These are phyloP conservation scores for Rhizopus arrhizus DNA, from an alignment of 371 early-diverging fungal species.

Conservation along the genomic window DNA sequence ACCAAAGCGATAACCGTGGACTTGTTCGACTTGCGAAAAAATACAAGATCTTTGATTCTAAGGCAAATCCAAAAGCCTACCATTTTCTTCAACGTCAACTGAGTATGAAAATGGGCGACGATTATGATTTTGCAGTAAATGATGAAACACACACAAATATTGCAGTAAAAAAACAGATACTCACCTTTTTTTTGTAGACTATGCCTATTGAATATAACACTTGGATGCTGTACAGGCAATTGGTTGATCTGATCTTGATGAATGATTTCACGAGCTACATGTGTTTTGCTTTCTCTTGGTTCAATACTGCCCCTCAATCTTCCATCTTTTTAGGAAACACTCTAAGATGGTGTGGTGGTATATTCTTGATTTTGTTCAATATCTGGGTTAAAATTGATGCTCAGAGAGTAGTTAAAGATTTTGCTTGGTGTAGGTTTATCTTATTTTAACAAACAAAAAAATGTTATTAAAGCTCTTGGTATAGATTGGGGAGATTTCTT, in stretches of 20 bases:
- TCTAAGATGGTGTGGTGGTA: constrained; percentile 76
- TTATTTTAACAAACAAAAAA: not conserved
- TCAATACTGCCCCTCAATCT: constrained; percentile 57
- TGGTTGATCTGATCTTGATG: constrained; percentile 91
- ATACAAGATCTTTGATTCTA: constrained; percentile 64
- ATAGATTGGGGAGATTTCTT: constrained; percentile 98
- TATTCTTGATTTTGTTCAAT: constrained; percentile 83
- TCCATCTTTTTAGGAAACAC: constrained; percentile 59
- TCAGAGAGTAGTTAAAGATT: constrained; percentile 95
- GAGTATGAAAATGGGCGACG: constrained; percentile 82
- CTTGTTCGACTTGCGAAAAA: constrained; percentile 70
- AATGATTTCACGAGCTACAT: constrained; percentile 90
- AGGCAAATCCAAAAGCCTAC: constrained; percentile 54
- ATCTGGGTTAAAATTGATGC: constrained; percentile 96
- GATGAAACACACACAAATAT: too few species aligned
- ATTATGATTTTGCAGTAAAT: constrained; percentile 77
- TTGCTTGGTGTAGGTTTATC: constrained; percentile 88
- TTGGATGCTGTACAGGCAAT: constrained; percentile 92
- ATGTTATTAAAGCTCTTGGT: constrained; percentile 8
- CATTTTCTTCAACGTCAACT: constrained; percentile 72
- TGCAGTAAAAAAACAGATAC: not conserved
- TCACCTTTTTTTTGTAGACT: constrained; percentile 41
- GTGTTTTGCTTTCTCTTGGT: constrained; percentile 79
- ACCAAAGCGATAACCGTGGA: constrained; percentile 76
- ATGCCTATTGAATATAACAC: constrained; percentile 92